A percentile compares a stretch with the other conserved stretches of the same genome.
Evolutionary conservation across 106 monocot genomes (phyloP).

Genomic region (Dendrobium officinale): DNA sequence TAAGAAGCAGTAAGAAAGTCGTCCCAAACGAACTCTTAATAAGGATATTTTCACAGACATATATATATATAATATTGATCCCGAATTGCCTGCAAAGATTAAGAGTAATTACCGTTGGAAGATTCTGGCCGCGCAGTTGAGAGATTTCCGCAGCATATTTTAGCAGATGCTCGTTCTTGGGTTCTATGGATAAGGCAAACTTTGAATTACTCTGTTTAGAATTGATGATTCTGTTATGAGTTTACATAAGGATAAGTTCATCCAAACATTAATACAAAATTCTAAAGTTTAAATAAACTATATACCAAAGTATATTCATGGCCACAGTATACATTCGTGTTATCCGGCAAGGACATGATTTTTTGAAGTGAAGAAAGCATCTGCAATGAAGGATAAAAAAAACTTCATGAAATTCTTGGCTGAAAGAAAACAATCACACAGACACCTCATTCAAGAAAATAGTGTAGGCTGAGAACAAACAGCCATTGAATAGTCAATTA

Average conservation of each 20-base stretch:
- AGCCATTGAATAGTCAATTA: neutral
- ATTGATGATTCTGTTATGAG: neutral
- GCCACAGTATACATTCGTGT: conserved; percentile 83
- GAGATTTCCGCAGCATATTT: conserved; percentile 61
- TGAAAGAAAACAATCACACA: neutral
- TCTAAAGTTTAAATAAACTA: neutral
- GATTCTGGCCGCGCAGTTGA: conserved; percentile 58
- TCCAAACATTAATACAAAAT: neutral
- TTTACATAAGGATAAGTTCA: neutral
- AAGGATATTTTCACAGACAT: too few species aligned
- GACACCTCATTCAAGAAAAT: neutral
- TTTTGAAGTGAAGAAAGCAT: conserved; percentile 74
- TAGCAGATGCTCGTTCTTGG: conserved; percentile 58
- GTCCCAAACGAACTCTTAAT: too few species aligned
- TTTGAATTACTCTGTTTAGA: conserved; percentile 81
- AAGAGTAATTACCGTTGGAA: conserved; percentile 59
- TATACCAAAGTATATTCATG: conserved; percentile 89
- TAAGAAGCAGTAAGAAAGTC: too few species aligned
- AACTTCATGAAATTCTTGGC: too few species aligned
- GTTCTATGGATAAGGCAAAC: conserved; percentile 87
- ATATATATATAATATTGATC: too few species aligned
- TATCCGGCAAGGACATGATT: conserved; percentile 70
- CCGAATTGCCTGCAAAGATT: too few species aligned
- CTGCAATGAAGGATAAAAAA: conserved; percentile 24
- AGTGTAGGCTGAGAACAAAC: neutral